Evolutionary conservation across 345 rosid species (phyloP).

Genomic region (Syzygium aromaticum): DNA sequence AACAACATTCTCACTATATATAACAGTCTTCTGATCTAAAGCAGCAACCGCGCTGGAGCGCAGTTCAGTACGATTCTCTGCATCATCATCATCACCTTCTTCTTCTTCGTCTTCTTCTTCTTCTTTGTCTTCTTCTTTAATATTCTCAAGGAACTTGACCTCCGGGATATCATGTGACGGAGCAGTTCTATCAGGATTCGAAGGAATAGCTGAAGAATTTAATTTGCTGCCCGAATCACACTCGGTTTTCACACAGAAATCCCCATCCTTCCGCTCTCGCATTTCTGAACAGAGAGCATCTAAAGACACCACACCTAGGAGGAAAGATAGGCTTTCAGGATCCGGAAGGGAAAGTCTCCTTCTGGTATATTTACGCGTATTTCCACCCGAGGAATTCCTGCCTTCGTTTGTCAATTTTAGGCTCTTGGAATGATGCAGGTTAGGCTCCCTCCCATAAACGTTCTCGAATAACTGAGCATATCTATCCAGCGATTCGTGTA

Average conservation of each 20-base stretch:
- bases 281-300: background rate
- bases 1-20: conserved; percentile 3
- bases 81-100: background rate
- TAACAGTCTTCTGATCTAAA: conserved; percentile 1
- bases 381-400: conserved; percentile 12
- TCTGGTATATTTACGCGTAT: conserved; percentile 34
- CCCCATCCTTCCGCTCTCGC: background rate
- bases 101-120: conserved; percentile 1
- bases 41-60: background rate
- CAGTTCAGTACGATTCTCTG: background rate
- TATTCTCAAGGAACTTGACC: conserved; percentile 4
- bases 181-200: background rate
- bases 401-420: conserved; percentile 48
- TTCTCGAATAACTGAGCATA: conserved; percentile 49
- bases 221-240: background rate
- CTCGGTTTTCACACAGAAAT: background rate
- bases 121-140: background rate
- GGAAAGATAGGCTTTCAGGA: conserved; percentile 47
- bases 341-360: conserved; percentile 79
- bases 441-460: conserved; percentile 22
- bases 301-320: conserved; percentile 35
- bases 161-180: conserved; percentile 11
- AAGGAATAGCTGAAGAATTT: background rate
- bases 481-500: conserved; percentile 40
- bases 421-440: conserved; percentile 46